Evolutionary conservation across 2,329 filamentous ascomycete species (phyloP).

Genomic region (Sporothrix dimorphospora): DNA sequence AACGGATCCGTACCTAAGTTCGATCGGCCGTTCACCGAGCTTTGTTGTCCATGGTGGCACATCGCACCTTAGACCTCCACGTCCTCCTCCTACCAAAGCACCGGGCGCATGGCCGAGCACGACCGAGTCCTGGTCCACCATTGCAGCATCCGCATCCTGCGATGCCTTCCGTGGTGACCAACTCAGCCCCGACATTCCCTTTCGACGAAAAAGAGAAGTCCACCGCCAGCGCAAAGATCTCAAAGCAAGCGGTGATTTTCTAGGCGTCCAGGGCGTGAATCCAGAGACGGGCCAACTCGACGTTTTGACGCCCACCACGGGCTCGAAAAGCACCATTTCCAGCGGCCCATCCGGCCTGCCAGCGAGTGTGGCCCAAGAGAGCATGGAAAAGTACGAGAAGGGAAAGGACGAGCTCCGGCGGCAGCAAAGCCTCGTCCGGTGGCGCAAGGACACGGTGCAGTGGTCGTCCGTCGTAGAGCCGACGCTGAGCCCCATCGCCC

Average conservation of each 20-base stretch:
- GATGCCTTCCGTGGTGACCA: background rate
- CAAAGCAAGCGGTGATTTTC: constrained; percentile 60
- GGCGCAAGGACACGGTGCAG: constrained; percentile 50
- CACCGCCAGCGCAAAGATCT: constrained; percentile 50
- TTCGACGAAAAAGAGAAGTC: constrained; percentile 43
- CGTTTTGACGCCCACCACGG: constrained; percentile 54
- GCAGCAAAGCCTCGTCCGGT: constrained; percentile 45
- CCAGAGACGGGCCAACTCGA: constrained; percentile 59
- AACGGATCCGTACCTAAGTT: constrained; percentile 5
- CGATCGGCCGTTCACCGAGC: background rate
- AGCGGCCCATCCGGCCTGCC: constrained; percentile 35
- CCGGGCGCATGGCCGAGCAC: constrained; percentile 19
- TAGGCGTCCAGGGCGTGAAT: constrained; percentile 62
- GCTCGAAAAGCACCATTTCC: constrained; percentile 45
- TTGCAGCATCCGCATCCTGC: background rate
- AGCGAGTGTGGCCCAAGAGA: constrained; percentile 41
- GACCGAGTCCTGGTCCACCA: background rate
- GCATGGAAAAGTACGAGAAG: constrained; percentile 49
- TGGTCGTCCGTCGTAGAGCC: constrained; percentile 59
- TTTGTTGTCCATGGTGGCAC: background rate
- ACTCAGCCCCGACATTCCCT: constrained; percentile 33
- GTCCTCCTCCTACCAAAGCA: background rate
- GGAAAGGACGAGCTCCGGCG: constrained; percentile 46
- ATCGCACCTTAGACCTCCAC: background rate
- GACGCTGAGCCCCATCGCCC: constrained; percentile 52